phyloP scores from a whole-genome alignment of 1,139 yeast species.

The Blastobotrys ciferrii region DNA sequence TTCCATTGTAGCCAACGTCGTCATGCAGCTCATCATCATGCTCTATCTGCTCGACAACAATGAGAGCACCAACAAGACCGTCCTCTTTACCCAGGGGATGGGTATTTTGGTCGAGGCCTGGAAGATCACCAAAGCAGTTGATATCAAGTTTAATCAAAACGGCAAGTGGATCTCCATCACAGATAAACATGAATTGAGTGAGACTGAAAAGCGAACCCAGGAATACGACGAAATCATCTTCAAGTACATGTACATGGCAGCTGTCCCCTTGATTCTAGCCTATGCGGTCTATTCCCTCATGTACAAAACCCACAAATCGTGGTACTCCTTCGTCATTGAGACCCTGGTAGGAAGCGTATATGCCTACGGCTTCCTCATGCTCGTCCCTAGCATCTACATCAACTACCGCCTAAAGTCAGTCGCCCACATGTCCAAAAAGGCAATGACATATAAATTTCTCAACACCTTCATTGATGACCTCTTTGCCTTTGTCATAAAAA shows the following conservation, averaged over 20 bases:
- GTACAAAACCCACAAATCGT: conserved; percentile 42
- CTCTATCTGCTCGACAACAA: conserved; percentile 40
- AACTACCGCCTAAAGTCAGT: conserved; percentile 43
- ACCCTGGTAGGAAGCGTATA: conserved; percentile 44
- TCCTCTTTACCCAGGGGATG: conserved; percentile 40
- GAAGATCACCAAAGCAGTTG: conserved; percentile 42
- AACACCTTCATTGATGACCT: conserved; percentile 44
- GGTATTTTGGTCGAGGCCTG: conserved; percentile 44
- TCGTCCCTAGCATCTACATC: conserved; percentile 43
- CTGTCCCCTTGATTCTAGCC: conserved; percentile 40
- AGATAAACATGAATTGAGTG: conserved; percentile 39
- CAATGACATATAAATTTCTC: conserved; percentile 43
- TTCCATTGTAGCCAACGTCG: conserved; percentile 42
- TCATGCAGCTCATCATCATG: conserved; percentile 42
- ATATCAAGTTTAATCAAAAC: conserved; percentile 28
- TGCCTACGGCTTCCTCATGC: conserved; percentile 43
- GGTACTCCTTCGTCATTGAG: conserved; percentile 43
- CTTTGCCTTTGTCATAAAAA: conserved; percentile 43
- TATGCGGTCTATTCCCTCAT: conserved; percentile 40
- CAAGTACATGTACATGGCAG: conserved; percentile 39
- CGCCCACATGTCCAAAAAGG: conserved; percentile 43
- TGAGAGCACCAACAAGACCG: conserved; percentile 43
- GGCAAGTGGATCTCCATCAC: conserved; percentile 27
- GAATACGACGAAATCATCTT: conserved; percentile 44
- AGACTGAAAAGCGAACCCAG: conserved; percentile 41